Evolutionary conservation across 108 stramenopile species (phyloP).

Genomic region (Cyclostephanos tholiformis): DNA sequence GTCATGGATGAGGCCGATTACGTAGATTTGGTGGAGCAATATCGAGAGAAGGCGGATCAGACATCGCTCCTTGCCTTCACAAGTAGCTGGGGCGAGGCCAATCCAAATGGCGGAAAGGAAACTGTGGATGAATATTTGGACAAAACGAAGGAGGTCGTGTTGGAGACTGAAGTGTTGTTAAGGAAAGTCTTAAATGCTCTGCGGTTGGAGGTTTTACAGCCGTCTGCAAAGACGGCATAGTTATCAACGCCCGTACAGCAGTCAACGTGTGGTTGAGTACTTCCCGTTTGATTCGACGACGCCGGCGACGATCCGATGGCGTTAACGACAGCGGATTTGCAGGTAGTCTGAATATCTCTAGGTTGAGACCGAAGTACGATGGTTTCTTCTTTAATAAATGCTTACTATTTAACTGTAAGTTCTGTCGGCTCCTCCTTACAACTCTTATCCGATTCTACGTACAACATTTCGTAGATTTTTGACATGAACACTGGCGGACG

Average conservation of each 20-base stretch:
- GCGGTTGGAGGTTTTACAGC: constrained; percentile 62
- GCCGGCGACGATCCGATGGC: neutral
- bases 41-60: constrained; percentile 76
- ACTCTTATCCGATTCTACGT: neutral
- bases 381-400: too few species aligned
- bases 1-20: constrained; percentile 65
- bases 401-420: too few species aligned
- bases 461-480: neutral
- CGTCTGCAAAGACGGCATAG: constrained; percentile 49
- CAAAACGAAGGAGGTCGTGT: constrained; percentile 63
- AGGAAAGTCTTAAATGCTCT: constrained; percentile 59
- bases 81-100: constrained; percentile 67
- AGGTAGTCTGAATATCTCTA: too few species aligned
- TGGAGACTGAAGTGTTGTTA: constrained; percentile 63
- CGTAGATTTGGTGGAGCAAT: constrained; percentile 73
- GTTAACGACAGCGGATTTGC: too few species aligned
- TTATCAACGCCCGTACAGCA: neutral
- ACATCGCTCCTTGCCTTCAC: constrained; percentile 61
- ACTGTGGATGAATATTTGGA: constrained; percentile 81
- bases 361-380: too few species aligned
- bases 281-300: neutral
- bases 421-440: too few species aligned
- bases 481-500: neutral
- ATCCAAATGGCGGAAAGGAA: constrained; percentile 81
- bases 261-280: neutral